Conservation (phyloP, 768 basidiomycete species). For the Suillus subaureus region DNA sequence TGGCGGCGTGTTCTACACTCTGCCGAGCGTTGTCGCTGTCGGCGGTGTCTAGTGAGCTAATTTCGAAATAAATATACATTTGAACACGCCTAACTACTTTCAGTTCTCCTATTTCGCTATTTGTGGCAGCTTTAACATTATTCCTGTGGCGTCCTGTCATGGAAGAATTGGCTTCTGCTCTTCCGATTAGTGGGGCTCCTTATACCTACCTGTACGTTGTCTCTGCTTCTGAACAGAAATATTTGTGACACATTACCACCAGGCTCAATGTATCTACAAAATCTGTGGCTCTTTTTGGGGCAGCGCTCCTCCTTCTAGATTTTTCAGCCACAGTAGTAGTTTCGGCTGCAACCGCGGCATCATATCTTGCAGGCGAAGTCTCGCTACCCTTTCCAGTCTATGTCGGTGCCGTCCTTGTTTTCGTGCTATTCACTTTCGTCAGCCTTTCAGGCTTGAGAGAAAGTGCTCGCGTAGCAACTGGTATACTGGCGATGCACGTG, state of each 20-base stretch:
- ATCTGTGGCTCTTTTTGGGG: slow-evolving; percentile 61
- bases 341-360: slow-evolving; percentile 71
- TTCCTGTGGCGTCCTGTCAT: slow-evolving; percentile 78
- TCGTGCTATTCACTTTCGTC: slow-evolving; percentile 54
- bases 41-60: slow-evolving; percentile 63
- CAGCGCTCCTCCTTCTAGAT: slow-evolving; percentile 69
- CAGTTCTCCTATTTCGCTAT: slow-evolving; percentile 71
- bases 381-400: slow-evolving; percentile 56
- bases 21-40: slow-evolving; percentile 64
- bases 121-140: slow-evolving; percentile 60
- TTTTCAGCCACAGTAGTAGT: slow-evolving; percentile 70
- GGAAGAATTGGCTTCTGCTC: slow-evolving; percentile 68
- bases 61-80: not conserved
- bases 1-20: slow-evolving; percentile 68
- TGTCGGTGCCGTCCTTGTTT: slow-evolving; percentile 53
- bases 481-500: slow-evolving; percentile 63
- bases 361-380: slow-evolving; percentile 69
- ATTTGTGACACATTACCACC: slow-evolving; percentile 5
- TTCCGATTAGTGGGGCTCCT: slow-evolving; percentile 71
- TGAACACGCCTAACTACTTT: not conserved
- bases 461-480: slow-evolving; percentile 60
- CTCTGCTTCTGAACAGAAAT: not conserved
- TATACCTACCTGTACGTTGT: slow-evolving; percentile 64
- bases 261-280: slow-evolving; percentile 69
- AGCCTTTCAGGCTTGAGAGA: slow-evolving; percentile 63